Percentiles rank a stretch among this genome's conserved stretches.
Conservation (phyloP, 1,284 basidiomycete species). For the Farysia itapuensis region DNA sequence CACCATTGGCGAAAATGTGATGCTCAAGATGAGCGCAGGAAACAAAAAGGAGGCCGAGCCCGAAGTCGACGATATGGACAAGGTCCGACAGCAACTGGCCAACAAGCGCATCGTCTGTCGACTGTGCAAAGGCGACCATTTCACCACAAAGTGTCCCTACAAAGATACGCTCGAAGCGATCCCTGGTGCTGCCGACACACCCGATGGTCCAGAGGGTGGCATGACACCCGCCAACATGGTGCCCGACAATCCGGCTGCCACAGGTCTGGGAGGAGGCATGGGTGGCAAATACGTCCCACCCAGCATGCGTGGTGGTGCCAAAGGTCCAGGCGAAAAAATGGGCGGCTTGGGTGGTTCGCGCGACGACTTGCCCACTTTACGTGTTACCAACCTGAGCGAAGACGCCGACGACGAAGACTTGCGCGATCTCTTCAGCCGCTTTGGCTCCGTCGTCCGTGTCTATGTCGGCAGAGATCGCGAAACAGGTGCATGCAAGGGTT, state of each 20-base stretch:
- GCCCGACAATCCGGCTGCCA: constrained; percentile 55
- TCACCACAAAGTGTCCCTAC: constrained; percentile 97
- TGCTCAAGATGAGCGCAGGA: constrained; percentile 80
- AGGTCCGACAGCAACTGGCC: constrained; percentile 71
- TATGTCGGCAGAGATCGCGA: constrained; percentile 95
- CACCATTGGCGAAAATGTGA: constrained; percentile 88
- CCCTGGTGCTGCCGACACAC: constrained; percentile 65
- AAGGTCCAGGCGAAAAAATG: constrained; percentile 78
- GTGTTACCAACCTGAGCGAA: constrained; percentile 94
- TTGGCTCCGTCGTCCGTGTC: constrained; percentile 75
- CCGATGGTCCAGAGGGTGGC: constrained; percentile 65
- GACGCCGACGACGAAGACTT: constrained; percentile 94
- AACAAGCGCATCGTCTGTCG: constrained; percentile 86
- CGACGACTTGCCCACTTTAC: constrained; percentile 92
- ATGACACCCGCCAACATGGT: constrained; percentile 60
- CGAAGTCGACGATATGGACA: constrained; percentile 73
- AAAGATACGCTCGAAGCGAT: constrained; percentile 78
- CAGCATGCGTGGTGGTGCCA: constrained; percentile 73
- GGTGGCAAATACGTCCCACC: constrained; percentile 88
- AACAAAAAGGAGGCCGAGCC: constrained; percentile 64
- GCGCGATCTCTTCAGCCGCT: constrained; percentile 76
- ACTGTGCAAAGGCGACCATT: constrained; percentile 94
- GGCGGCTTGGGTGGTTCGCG: constrained; percentile 61
- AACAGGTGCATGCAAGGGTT: constrained; percentile 92
- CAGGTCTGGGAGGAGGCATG: constrained; percentile 45